Percentiles rank a stretch among this genome's conserved stretches.
Conservation (phyloP, 2,329 filamentous ascomycete species). For the Aspergillus brasiliensis region DNA sequence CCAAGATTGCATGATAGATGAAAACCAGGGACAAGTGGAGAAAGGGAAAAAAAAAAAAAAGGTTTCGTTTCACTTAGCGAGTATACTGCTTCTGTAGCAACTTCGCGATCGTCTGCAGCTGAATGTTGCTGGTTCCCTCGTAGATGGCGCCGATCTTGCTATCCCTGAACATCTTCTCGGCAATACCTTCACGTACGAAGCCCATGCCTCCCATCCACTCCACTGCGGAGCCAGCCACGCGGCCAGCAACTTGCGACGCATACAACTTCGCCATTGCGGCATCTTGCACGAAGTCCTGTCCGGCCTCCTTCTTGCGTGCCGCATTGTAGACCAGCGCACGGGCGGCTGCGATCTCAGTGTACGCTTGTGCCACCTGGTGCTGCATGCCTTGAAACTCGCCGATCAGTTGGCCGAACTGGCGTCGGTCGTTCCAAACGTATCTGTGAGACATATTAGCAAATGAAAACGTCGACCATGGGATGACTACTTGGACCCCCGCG, state of each 20-base stretch:
- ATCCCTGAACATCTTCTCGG: slow-evolving; percentile 97
- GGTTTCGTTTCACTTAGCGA: slow-evolving; percentile 38
- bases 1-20: not conserved
- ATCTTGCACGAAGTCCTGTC: slow-evolving; percentile 90
- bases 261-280: slow-evolving; percentile 98
- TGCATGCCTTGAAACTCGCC: slow-evolving; percentile 99
- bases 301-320: slow-evolving; percentile 95
- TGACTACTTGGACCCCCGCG: too few species aligned
- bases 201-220: slow-evolving; percentile 99
- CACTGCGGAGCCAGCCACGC: slow-evolving; percentile 80
- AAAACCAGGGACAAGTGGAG: not conserved
- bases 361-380: slow-evolving; percentile 95
- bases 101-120: slow-evolving; percentile 71
- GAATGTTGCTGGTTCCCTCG: slow-evolving; percentile 75
- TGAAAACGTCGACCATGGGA: too few species aligned
- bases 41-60: not conserved
- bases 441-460: slow-evolving; percentile 36
- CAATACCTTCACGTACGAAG: slow-evolving; percentile 92
- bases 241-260: slow-evolving; percentile 86
- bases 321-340: slow-evolving; percentile 94
- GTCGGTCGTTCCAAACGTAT: slow-evolving; percentile 98
- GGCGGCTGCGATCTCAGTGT: slow-evolving; percentile 88
- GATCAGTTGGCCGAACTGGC: slow-evolving; percentile 90
- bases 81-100: slow-evolving; percentile 70
- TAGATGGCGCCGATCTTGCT: slow-evolving; percentile 99